A percentile compares a stretch with the other conserved stretches of the same genome.
Conservation (phyloP, 805 yeast genomes). For the Blastobotrys terrestris region DNA sequence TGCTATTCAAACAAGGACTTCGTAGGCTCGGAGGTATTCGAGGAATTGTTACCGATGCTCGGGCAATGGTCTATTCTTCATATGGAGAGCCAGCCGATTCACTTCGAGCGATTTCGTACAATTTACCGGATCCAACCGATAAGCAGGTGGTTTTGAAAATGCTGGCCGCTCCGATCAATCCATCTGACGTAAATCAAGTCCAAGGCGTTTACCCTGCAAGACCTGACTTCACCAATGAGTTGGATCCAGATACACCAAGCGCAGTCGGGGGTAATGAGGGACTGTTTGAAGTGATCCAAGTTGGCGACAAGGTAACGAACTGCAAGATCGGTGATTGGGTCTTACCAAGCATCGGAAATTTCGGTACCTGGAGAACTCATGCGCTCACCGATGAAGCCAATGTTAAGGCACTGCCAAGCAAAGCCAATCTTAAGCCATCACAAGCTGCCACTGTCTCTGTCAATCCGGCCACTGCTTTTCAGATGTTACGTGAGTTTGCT, state of each 20-base stretch:
- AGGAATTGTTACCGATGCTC: conserved; percentile 27
- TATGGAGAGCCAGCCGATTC: conserved; percentile 51
- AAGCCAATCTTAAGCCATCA: conserved; percentile 31
- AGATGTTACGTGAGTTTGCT: conserved; percentile 69
- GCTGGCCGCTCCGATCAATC: conserved; percentile 81
- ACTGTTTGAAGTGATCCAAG: conserved; percentile 71
- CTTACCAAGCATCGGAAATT: conserved; percentile 66
- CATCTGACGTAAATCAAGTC: conserved; percentile 80
- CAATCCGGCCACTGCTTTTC: conserved; percentile 88
- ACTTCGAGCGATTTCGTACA: conserved; percentile 33
- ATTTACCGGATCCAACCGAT: conserved; percentile 27
- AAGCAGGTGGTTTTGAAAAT: conserved; percentile 54
- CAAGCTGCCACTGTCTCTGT: conserved; percentile 84
- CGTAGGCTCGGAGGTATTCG: not conserved
- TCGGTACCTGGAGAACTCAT: conserved; percentile 93
- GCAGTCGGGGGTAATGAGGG: conserved; percentile 96
- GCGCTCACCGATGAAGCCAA: conserved; percentile 48
- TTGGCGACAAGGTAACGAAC: conserved; percentile 45
- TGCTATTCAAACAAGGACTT: not conserved
- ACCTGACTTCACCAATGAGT: conserved; percentile 48
- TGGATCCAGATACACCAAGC: conserved; percentile 53
- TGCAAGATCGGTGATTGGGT: conserved; percentile 74
- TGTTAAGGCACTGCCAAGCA: conserved; percentile 50
- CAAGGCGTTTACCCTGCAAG: conserved; percentile 82
- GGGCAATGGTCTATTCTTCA: conserved; percentile 58